Evolutionary conservation across 2,329 filamentous ascomycete genomes (phyloP), one percentile per base, ranked within the genome.

Genomic region (Epichloe glyceriae): DNA sequence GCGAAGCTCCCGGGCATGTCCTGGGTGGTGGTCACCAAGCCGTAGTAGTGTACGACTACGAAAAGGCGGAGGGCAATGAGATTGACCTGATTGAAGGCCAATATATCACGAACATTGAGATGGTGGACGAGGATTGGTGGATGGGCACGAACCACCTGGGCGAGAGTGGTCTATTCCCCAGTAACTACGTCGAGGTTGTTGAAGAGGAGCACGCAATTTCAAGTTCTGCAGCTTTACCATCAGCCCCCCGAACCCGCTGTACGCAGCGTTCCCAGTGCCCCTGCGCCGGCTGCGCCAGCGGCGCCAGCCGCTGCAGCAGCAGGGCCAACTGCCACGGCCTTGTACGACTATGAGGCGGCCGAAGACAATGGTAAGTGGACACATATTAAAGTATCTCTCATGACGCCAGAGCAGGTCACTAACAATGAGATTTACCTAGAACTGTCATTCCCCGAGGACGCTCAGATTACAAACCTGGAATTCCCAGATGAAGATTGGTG

Each of bases 401-500:
- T 40, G 38, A n/a, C 38, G 5, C 3, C 10, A 45, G 35, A 15
- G 19, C 12, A 46, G 12, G 30, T 10, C 7, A 39, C 45, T 47
- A 30, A 39, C 14, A 20, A 33, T 19, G 8, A 37, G n/a, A 40
- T 10, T 19, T 17, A 5, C 17, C 7, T 12, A 82, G 78, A 82
- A 59, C 62, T 82, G 56, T 89, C 85, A 65, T 98, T 98, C 72
- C 88, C 88, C 3, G 93, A 98, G 62, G 85, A 86, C 33, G 91
- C 86, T 39, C 88, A 74, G 55, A 85, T 98, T 59, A 85, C 79
- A 30, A 78, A 85, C 62, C 73, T 98, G 56, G 88, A 96, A 72
- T 97, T 97, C 69, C 93, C 93, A 2, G 93, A 97, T 61, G 91
- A 97, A 57, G 93, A 98, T 64, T 98, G 93, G 93, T 98, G 93